phyloP scores from a whole-genome alignment of 768 basidiomycete genomes.

The Mycena albidolilacea region DNA sequence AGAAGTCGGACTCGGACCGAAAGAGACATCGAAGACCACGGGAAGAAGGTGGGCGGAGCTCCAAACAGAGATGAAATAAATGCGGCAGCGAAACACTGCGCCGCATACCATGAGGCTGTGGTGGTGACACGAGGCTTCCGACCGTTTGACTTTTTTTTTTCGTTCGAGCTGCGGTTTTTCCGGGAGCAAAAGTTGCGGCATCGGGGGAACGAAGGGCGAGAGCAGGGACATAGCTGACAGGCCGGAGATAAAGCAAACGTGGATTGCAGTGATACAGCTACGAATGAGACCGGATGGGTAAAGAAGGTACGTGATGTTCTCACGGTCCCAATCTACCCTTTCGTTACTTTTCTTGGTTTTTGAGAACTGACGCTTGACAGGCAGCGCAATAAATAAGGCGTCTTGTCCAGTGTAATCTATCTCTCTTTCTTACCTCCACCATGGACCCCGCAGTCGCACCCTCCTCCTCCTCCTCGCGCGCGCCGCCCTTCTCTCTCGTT shows the following conservation, averaged over 20 bases:
- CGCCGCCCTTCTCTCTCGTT: conserved; percentile 31
- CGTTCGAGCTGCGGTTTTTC: not conserved
- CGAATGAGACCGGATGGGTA: not conserved
- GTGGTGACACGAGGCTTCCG: not conserved
- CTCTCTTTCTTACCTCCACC: not conserved
- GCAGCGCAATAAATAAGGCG: not conserved
- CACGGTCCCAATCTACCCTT: not conserved
- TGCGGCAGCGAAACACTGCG: not conserved
- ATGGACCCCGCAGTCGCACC: not conserved
- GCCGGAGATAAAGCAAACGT: not conserved
- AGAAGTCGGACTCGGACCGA: not conserved
- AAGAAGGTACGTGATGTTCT: not conserved
- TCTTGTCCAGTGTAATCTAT: not conserved
- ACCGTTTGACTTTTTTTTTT: not conserved
- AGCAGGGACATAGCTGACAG: not conserved
- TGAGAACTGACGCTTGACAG: not conserved
- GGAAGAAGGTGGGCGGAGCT: not conserved
- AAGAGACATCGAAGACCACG: not conserved
- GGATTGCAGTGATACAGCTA: not conserved
- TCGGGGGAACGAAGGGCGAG: not conserved
- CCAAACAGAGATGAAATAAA: not conserved
- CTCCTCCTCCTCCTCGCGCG: conserved; percentile 9
- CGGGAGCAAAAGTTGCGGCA: not conserved
- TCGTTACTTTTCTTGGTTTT: conserved; percentile 1
- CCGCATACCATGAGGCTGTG: not conserved